A percentile compares a stretch with the other conserved stretches of the same genome.
Evolutionary conservation across 2,329 filamentous ascomycete genomes (phyloP).

Genomic region (Ustulina deusta): DNA sequence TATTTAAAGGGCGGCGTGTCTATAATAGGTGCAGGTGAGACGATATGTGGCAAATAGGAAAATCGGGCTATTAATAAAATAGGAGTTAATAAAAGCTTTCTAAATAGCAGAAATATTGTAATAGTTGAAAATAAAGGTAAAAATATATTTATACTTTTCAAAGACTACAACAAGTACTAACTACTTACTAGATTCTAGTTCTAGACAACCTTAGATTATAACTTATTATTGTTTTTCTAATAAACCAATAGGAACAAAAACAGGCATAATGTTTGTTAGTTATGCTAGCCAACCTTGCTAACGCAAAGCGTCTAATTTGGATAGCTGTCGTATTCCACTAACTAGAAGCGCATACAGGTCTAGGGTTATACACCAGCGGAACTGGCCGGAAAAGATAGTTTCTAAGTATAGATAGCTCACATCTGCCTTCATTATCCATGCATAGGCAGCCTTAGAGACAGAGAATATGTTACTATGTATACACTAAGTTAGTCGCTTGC

Average conservation of each 20-base stretch:
- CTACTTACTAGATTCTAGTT: slow-evolving; percentile 12
- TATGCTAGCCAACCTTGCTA: slow-evolving; percentile 8
- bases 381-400: too few species aligned
- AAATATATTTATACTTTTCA: slow-evolving; percentile 12
- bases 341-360: slow-evolving; percentile 1
- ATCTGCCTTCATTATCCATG: too few species aligned
- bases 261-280: slow-evolving; percentile 1
- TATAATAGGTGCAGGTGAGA: not conserved
- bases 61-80: slow-evolving; percentile 1
- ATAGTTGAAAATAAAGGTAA: slow-evolving; percentile 1
- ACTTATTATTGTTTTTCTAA: slow-evolving; percentile 8
- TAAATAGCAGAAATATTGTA: not conserved
- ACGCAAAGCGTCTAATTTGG: slow-evolving; percentile 4
- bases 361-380: too few species aligned
- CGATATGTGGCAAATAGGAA: not conserved
- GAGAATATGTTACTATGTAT: too few species aligned
- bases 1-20: not conserved
- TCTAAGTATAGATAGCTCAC: too few species aligned
- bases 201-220: slow-evolving; percentile 7
- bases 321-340: not conserved
- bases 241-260: slow-evolving; percentile 1
- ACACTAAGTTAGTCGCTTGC: too few species aligned
- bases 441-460: too few species aligned
- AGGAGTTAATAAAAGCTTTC: not conserved
- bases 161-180: not conserved